Base-by-base conservation (phyloP, 208 protist genomes). In the Leishmania mexicana region DNA sequence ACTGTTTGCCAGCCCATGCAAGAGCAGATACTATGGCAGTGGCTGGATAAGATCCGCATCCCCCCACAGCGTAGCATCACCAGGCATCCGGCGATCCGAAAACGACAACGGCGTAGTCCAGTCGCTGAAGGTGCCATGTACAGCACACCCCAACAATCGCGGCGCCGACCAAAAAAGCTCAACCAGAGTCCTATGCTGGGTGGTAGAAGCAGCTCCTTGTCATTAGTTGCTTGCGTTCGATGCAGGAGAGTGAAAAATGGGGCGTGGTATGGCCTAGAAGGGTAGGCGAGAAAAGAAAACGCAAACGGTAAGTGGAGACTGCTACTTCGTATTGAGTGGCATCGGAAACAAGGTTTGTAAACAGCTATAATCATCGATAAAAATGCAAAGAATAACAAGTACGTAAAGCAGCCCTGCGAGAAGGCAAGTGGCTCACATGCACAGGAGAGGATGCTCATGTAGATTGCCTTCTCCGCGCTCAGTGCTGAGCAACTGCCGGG, bases 11-110 rank as follows among this genome's bases (percentile, higher is more conserved):
- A 78, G 31, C 0, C 78, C 64, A 47, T 68, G 65, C 3, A 78
- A 75, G 71, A 89, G 83, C 3, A 57, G 67, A 70, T 76, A 79
- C 0, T 81, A 78, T 3, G 79, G 60, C 13, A 88, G 60, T 11
- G 54, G 79, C 76, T 88, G 71, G 57, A 84, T 86, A 10, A 88
- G 76, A n/a, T 75, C 79, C 0, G 45, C 65, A 62, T 86, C 84
- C 1, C 81, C 79, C 79, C 79, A 83, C 5, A 76, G 79, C 5
- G 81, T 84, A 65, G 78, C 81, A 47, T 84, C 76, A 45, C 76
- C 76, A 45, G 85, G 79, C 3, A 65, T 58, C 57, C 81, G 75
- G 51, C 78, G 79, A 68, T 85, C 79, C 51, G 15, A 83, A 68
- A 24, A 86, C 62, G 8, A 80, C 62, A 28, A 88, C 76, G 1